Evolutionary conservation across 306 rosid species (phyloP).

Genomic region (Fagus crenata): DNA sequence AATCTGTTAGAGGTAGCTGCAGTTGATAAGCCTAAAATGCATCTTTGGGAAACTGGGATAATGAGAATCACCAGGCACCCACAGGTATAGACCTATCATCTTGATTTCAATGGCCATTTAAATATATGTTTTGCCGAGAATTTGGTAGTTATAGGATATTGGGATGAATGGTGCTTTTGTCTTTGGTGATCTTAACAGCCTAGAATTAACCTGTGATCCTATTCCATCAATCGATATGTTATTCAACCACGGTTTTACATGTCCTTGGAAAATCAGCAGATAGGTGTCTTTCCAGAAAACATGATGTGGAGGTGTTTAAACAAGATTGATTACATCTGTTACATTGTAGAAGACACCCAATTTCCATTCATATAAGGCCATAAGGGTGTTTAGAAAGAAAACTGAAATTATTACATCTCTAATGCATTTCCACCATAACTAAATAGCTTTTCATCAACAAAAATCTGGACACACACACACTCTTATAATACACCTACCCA

Average conservation of each 20-base stretch:
- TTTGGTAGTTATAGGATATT: not conserved
- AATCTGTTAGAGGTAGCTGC: constrained; percentile 96
- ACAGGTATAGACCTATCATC: constrained; percentile 51
- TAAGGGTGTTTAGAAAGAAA: not conserved
- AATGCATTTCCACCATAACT: not conserved
- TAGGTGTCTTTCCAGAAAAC: not conserved
- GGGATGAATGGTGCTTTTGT: constrained; percentile 17
- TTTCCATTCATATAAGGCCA: not conserved
- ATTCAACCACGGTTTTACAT: too few relatives aligned
- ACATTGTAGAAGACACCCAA: not conserved
- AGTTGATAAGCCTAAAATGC: constrained; percentile 96
- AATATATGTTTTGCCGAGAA: not conserved
- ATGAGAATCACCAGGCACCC: constrained; percentile 97
- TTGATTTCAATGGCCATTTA: constrained; percentile 7
- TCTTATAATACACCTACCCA: not conserved
- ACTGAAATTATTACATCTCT: not conserved
- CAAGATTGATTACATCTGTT: not conserved
- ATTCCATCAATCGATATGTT: too few relatives aligned
- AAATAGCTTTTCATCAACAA: not conserved
- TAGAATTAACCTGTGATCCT: too few relatives aligned
- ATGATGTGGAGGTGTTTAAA: not conserved
- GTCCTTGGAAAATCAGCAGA: not conserved
- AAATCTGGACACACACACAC: not conserved
- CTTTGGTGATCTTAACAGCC: not conserved
- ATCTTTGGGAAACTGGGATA: constrained; percentile 96